A percentile compares a stretch with the other conserved stretches of the same genome.
Conservation (phyloP, 2,329 filamentous ascomycete species). For the Huntiella decipiens region DNA sequence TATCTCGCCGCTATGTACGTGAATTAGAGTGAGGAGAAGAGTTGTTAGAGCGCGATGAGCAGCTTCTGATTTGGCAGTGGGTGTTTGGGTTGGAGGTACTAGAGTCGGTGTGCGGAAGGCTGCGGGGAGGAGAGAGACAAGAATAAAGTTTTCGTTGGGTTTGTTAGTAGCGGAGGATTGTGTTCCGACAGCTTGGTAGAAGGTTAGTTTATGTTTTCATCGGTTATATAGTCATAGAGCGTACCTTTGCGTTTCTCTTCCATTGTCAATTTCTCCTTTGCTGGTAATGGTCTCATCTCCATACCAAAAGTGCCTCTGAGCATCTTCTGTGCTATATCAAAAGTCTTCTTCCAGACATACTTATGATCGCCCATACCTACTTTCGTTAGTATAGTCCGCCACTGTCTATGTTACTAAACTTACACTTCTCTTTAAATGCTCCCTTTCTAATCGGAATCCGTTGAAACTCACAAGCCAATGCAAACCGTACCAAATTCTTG, state of each 20-base stretch:
- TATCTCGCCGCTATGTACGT: slow-evolving; percentile 52
- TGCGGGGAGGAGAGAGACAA: slow-evolving; percentile 53
- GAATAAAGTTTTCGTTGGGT: slow-evolving; percentile 53
- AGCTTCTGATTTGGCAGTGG: slow-evolving; percentile 50
- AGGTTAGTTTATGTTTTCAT: not conserved
- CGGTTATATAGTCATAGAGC: slow-evolving; percentile 10
- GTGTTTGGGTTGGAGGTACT: slow-evolving; percentile 46
- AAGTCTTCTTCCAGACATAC: slow-evolving; percentile 57
- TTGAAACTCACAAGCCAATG: slow-evolving; percentile 45
- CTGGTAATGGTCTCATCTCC: slow-evolving; percentile 69
- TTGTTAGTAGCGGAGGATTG: slow-evolving; percentile 32
- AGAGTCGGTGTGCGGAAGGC: slow-evolving; percentile 48
- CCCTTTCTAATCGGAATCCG: slow-evolving; percentile 39
- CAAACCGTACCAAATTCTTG: slow-evolving; percentile 51
- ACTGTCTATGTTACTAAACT: slow-evolving; percentile 2
- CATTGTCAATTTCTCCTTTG: slow-evolving; percentile 61
- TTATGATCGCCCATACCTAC: slow-evolving; percentile 52
- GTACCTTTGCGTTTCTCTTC: slow-evolving; percentile 57
- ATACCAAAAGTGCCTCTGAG: slow-evolving; percentile 69
- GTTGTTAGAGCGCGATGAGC: slow-evolving; percentile 68
- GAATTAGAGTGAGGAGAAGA: slow-evolving; percentile 58
- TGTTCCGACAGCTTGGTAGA: slow-evolving; percentile 18
- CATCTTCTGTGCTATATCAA: slow-evolving; percentile 54
- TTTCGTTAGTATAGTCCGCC: not conserved
- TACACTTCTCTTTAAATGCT: slow-evolving; percentile 45